Base-by-base conservation (phyloP, 2,329 filamentous ascomycete genomes). In the Colletotrichum liriopes region DNA sequence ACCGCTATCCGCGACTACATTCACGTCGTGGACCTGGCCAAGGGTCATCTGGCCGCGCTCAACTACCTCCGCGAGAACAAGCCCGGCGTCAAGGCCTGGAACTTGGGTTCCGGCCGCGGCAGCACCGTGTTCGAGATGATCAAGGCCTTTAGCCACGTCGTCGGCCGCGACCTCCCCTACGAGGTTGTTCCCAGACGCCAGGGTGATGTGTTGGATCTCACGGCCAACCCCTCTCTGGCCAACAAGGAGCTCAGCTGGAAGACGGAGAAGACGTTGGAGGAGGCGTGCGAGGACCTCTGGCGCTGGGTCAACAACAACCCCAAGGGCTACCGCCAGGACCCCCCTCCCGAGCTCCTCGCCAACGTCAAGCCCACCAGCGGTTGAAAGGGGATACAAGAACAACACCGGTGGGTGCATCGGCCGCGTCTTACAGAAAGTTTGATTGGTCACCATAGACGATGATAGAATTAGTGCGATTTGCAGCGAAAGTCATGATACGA, bases 1-100 rank as follows among this genome's bases (percentile, higher is more conserved):
- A 98, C 95, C 65, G 94, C 94, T 74, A 98, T 98, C 82, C 93
- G 96, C 77, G 96, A 99, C 86, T 99, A 99, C 88, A 98, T 99
- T 83, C 95, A 98, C 87, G 94, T 98, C 71, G 89, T 97, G 74
- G 95, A 98, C 80, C 91, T 98, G 32, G 94, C 95, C 56, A 90
- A 90, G 74, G 95, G 95, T 73, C 95, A 98, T 82, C 86, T 98
- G 71, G 90, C 94, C 72, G 96, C 97, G 29, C 92, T 99, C 77
- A 95, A 96, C 85, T 94, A 97, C 85, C 92, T 98, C 62, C 93
- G 93, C 77, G 89, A 93, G 75, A 86, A 96, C 77, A 90, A 94
- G 78, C 96, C 96, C 23, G 96, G 96, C 68, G 93, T 98, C 76
- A 93, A 94, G 81, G 95, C 95, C 68, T 99, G 96, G 96, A 99